These are phyloP conservation scores for Lentinula sp. DNA, from an alignment of 768 basidiomycete genomes.

Conservation along the genomic window DNA sequence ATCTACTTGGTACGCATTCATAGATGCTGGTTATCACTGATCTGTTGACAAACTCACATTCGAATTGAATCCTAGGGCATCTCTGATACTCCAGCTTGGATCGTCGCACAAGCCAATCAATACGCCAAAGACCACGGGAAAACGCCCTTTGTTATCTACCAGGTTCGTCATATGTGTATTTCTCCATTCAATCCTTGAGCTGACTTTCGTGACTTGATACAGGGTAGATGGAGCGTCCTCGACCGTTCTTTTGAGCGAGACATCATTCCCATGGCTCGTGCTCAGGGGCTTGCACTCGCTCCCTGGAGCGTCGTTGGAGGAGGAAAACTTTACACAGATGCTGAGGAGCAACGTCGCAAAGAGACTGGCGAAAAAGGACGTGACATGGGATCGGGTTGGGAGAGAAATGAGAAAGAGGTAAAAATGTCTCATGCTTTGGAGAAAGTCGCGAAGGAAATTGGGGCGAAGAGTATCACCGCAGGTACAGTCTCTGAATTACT, in stretches of 20 bases:
- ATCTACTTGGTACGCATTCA: conserved; percentile 23
- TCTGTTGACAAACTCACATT: background rate
- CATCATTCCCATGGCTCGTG: conserved; percentile 27
- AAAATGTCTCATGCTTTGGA: conserved; percentile 28
- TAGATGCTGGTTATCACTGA: background rate
- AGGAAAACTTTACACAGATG: conserved; percentile 47
- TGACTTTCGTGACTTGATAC: background rate
- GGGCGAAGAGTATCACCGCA: conserved; percentile 22
- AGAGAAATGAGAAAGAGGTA: conserved; percentile 25
- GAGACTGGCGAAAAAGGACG: conserved; percentile 32
- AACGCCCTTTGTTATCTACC: conserved; percentile 18
- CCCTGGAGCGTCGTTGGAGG: conserved; percentile 24
- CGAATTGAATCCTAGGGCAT: conserved; percentile 12
- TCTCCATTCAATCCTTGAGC: background rate
- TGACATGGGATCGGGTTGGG: conserved; percentile 18
- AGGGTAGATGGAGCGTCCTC: conserved; percentile 24
- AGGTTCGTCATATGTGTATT: background rate
- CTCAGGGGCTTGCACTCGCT: conserved; percentile 16
- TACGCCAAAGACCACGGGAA: conserved; percentile 23
- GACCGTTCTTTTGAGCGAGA: conserved; percentile 36
- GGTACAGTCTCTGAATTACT: background rate
- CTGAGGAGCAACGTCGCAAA: conserved; percentile 12
- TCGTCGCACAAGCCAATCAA: conserved; percentile 5
- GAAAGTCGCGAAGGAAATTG: conserved; percentile 33
- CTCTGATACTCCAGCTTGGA: conserved; percentile 12